A percentile compares a stretch with the other conserved stretches of the same genome.
These are phyloP conservation scores for Diplosphaera chodatii DNA, from an alignment of 139 green algal genomes.

Conservation along the genomic window DNA sequence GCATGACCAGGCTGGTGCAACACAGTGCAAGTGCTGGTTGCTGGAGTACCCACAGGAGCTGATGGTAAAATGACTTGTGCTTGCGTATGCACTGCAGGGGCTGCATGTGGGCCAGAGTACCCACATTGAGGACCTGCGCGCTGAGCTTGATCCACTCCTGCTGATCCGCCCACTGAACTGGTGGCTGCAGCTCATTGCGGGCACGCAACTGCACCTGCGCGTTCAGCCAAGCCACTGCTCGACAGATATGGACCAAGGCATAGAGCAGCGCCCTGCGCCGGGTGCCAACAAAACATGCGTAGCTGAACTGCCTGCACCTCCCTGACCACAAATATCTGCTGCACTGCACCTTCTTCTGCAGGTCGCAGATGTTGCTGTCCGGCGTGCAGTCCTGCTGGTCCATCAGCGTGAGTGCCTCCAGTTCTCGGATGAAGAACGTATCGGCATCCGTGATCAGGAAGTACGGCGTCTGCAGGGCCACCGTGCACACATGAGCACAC, in stretches of 20 bases:
- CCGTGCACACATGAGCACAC: no score
- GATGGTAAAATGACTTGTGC: no score
- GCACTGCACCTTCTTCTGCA: neutral
- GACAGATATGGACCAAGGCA: no score
- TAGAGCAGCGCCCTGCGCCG: no score
- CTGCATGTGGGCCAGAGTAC: no score
- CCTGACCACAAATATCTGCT: no score
- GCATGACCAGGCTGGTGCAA: no score
- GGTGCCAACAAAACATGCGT: no score
- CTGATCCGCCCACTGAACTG: neutral
- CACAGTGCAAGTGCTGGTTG: no score
- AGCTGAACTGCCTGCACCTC: no score
- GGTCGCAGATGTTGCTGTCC: neutral
- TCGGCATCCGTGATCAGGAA: neutral
- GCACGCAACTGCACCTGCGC: neutral
- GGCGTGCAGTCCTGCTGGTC: neutral
- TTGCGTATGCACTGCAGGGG: no score
- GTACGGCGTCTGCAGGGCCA: neutral
- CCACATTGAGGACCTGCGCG: neutral
- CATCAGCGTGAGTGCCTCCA: neutral
- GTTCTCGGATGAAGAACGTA: neutral
- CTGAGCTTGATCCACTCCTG: slow-evolving; percentile 1
- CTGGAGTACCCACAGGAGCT: no score
- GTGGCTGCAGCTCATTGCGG: neutral
- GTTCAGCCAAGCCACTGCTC: neutral